Conservation (phyloP, 2,329 filamentous ascomycete species). For the Fusarium vanettenii region DNA sequence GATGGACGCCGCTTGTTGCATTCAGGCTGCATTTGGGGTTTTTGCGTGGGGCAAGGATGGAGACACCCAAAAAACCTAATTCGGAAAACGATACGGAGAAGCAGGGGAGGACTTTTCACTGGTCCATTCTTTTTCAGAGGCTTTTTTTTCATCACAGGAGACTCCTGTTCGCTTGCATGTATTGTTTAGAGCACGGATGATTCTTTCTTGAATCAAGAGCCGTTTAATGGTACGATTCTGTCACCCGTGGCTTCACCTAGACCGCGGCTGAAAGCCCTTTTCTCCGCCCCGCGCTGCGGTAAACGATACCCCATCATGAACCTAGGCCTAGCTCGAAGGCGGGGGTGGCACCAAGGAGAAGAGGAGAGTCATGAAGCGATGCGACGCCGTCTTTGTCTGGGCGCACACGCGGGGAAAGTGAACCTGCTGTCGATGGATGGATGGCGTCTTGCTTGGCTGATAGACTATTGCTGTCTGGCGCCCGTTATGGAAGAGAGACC, state of each 20-base stretch:
- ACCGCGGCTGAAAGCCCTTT: not conserved
- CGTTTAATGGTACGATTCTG: not conserved
- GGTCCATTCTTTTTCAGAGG: not conserved
- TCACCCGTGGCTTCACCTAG: not conserved
- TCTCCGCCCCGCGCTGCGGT: conserved; percentile 14
- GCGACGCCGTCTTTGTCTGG: conserved; percentile 1
- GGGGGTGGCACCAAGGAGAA: conserved; percentile 28
- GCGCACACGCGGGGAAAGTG: not conserved
- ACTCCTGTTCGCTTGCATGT: not conserved
- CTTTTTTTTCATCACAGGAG: not conserved
- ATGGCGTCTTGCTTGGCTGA: not conserved
- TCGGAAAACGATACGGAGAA: conserved; percentile 26
- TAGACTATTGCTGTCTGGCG: not conserved
- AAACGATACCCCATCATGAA: conserved; percentile 26
- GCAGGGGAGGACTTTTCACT: conserved; percentile 5
- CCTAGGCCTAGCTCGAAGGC: conserved; percentile 22
- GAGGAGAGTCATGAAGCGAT: conserved; percentile 20
- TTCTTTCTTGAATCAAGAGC: not conserved
- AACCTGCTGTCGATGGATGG: not conserved
- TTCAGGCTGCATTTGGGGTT: conserved; percentile 12
- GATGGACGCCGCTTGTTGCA: not conserved
- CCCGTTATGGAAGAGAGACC: not conserved
- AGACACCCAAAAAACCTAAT: conserved; percentile 6
- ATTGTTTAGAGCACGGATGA: not conserved
- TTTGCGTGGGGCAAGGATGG: conserved; percentile 26